Evolutionary conservation across 169 alveolate genomes (phyloP), one percentile per base, ranked within the genome.

Genomic region (Eimeria necatrix): DNA sequence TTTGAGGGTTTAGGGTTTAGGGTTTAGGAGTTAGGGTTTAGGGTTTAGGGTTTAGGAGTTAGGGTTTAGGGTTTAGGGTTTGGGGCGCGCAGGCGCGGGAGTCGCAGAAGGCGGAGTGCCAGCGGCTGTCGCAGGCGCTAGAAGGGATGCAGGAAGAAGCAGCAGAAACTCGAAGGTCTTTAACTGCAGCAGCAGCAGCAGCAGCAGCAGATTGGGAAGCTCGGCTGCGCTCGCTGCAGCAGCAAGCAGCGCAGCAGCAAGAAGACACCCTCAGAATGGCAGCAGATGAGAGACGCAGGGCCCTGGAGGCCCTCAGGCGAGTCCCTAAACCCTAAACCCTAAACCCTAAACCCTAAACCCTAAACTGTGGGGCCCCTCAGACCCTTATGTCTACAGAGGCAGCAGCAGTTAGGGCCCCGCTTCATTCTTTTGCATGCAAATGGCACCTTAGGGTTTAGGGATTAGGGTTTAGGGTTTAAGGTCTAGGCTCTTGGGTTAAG

Each of bases 121-220:
- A 41, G 85, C 85, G 85, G 9, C n/a, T 73, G 22, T 73, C 85
- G 1, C 32, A 73, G 59, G 85, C 85, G 8, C 56, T 73, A 73
- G 85, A 73, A 24, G 85, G 48, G 20, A 51, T 73, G 56, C 85
- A 41, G n/a, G 48, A 73, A 41, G 85, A 73, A 32, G 85, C 85
- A 73, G 85, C 85, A 73, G 85, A 73, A 24, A 73, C 85, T 7
- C 51, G 26, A 8, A 22, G 85, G 53, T 4, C 85, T 10, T 20
- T 73, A 41, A 73, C 85, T 32, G 85, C 85, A 73, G 49, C 85
- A n/a, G 78, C 78, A 68, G 78, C 78, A 68, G 32, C n/a, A 68
- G 78, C 78, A n/a, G n/a, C 78, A 68, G 78, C 78, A 14, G 78
- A 68, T 7, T 68, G 78, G 78, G 78, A 73, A 41, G 49, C 85